Base-by-base conservation (phyloP, 768 basidiomycete genomes). In the Suillus paluster region DNA sequence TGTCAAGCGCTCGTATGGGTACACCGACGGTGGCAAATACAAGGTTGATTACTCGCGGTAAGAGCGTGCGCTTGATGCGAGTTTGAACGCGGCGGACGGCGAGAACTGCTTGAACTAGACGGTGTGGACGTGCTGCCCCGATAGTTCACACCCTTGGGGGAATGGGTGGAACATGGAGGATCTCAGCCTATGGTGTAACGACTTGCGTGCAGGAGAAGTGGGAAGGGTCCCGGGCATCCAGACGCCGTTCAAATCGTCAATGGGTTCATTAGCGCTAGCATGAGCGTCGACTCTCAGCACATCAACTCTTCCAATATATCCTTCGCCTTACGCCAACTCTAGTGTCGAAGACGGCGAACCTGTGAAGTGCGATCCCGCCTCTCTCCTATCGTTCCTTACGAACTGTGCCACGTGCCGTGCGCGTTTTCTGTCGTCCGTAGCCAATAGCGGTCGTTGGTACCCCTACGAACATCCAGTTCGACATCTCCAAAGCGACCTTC, bases 81-180 rank as follows among this genome's bases (percentile, higher is more conserved):
- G 89, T 66, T 73, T 91, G 69, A 90, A 91, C 65, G 91, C 83
- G 6, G 81, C 85, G 25, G 95, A 97, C 71, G 95, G 93, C 0
- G 71, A 76, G 11, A 94, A 94, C 66, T 82, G 74, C 39, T 74
- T 96, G 62, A 93, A 82, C 67, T 97, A 86, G 73, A 95, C 94
- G 50, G 77, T 94, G 10, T 97, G 95, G 95, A 91, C 88, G 38
- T 97, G 96, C 71, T 90, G 90, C 62, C 80, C 91, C 0, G 92
- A 97, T 67, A 89, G 88, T 70, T 81, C 80, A 27, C 94, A 98
- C 70, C 79, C 85, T 70, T 97, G 92, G 93, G 95, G 97, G 15
- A 97, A 99, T 75, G 89, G 89, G 1, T 99, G 96, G 97, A 96
- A 98, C 73, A 86, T 92, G 77, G 97, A 99, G 77, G 97, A 99